phyloP scores from a whole-genome alignment of 2,329 filamentous ascomycete genomes.

The Colletotrichum sublineola region DNA sequence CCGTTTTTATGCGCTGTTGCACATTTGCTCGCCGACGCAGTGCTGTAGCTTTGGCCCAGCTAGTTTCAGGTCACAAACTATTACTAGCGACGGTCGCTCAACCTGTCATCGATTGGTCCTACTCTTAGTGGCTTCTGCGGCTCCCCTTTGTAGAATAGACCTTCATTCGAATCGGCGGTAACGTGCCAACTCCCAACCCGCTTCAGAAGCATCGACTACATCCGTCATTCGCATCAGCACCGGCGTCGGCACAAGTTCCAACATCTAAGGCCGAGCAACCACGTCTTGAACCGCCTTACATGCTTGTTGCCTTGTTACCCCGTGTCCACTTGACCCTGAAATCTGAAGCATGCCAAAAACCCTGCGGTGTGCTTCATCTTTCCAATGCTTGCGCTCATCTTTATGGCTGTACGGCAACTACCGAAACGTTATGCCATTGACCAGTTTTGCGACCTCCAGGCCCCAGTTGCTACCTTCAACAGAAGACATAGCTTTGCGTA shows the following conservation, averaged over 20 bases:
- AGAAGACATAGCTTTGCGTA: background rate
- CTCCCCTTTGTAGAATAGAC: background rate
- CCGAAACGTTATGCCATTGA: slow-evolving; percentile 20
- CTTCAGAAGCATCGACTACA: background rate
- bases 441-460: background rate
- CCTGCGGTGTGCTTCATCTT: slow-evolving; percentile 30
- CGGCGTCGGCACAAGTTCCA: background rate
- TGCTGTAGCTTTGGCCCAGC: slow-evolving; percentile 25
- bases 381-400: slow-evolving; percentile 28
- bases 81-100: slow-evolving; percentile 4
- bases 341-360: slow-evolving; percentile 25
- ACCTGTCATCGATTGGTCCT: background rate
- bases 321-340: slow-evolving; percentile 16
- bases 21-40: slow-evolving; percentile 5
- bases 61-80: slow-evolving; percentile 30
- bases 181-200: background rate
- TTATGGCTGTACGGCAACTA: slow-evolving; percentile 27
- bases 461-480: slow-evolving; percentile 6
- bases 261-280: background rate
- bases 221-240: slow-evolving; percentile 1
- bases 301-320: background rate
- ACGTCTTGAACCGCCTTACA: background rate
- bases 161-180: background rate
- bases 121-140: slow-evolving; percentile 12
- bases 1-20: background rate